phyloP scores from a whole-genome alignment of 176 grass and related monocot species.

The Oryza nivara region DNA sequence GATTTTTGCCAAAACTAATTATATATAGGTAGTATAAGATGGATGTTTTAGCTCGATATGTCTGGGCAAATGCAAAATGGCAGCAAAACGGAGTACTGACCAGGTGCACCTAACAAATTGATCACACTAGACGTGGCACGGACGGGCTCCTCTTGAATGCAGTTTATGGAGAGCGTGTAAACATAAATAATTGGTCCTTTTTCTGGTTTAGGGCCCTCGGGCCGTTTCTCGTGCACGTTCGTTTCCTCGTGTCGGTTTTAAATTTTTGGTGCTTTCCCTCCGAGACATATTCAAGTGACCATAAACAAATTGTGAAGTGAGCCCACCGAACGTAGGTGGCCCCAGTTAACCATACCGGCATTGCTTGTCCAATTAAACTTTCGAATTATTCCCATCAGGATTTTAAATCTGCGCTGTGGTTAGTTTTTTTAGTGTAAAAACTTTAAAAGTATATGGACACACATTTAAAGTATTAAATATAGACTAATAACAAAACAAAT shows the following conservation, averaged over 20 bases:
- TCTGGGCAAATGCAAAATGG: neutral
- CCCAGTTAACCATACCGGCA: neutral
- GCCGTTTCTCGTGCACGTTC: neutral
- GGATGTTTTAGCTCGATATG: neutral
- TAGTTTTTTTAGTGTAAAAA: too few species aligned
- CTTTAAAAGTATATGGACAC: too few species aligned
- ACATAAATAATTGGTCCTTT: slow-evolving; percentile 3
- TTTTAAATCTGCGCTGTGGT: neutral
- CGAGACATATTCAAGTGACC: neutral
- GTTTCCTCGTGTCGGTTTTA: neutral
- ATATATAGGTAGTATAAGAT: too few species aligned
- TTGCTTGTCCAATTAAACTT: neutral
- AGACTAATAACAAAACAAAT: too few species aligned
- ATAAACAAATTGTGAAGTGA: neutral
- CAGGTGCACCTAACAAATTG: neutral
- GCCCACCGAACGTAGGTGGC: neutral
- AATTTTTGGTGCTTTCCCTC: slow-evolving; percentile 6
- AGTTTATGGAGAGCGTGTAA: slow-evolving; percentile 1
- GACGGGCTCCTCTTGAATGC: neutral
- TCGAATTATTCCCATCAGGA: neutral
- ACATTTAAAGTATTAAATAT: too few species aligned
- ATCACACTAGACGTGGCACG: neutral
- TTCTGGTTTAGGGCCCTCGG: neutral
- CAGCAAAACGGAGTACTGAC: neutral
- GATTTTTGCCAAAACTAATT: too few species aligned